Conservation (phyloP, 2,329 filamentous ascomycete genomes). For the Calonectria fujianensis region DNA sequence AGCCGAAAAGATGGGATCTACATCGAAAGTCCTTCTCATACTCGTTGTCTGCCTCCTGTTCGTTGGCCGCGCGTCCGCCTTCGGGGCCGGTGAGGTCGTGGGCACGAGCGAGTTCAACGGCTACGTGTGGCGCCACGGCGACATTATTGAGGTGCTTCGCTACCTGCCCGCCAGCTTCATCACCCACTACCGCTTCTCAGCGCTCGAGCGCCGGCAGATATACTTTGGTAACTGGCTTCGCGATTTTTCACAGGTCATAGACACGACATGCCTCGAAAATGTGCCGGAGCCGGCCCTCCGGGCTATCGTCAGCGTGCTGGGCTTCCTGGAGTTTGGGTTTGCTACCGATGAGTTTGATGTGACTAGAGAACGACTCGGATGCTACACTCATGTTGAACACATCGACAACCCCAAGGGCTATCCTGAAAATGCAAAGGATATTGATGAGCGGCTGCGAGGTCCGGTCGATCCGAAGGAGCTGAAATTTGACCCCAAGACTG, state of each 20-base stretch:
- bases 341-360: constrained; percentile 88
- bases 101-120: constrained; percentile 62
- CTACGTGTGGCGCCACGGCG: constrained; percentile 64
- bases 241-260: constrained; percentile 86
- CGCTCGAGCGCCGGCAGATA: constrained; percentile 62
- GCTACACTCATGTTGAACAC: constrained; percentile 83
- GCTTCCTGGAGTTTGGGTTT: constrained; percentile 70
- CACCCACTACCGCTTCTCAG: constrained; percentile 62
- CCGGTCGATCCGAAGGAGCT: constrained; percentile 73
- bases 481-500: constrained; percentile 81
- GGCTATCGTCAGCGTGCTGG: constrained; percentile 57
- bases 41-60: not conserved
- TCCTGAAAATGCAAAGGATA: constrained; percentile 83
- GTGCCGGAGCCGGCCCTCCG: constrained; percentile 55
- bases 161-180: constrained; percentile 62
- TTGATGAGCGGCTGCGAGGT: constrained; percentile 71
- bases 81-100: constrained; percentile 63
- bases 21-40: not conserved
- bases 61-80: constrained; percentile 49
- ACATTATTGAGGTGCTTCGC: constrained; percentile 62
- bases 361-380: constrained; percentile 83
- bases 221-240: constrained; percentile 70
- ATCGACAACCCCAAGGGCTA: constrained; percentile 87
- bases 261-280: constrained; percentile 69
- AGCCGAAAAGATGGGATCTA: constrained; percentile 3